Conservation (phyloP, 2,329 filamentous ascomycete species). For the Pseudogymnoascus sp. region DNA sequence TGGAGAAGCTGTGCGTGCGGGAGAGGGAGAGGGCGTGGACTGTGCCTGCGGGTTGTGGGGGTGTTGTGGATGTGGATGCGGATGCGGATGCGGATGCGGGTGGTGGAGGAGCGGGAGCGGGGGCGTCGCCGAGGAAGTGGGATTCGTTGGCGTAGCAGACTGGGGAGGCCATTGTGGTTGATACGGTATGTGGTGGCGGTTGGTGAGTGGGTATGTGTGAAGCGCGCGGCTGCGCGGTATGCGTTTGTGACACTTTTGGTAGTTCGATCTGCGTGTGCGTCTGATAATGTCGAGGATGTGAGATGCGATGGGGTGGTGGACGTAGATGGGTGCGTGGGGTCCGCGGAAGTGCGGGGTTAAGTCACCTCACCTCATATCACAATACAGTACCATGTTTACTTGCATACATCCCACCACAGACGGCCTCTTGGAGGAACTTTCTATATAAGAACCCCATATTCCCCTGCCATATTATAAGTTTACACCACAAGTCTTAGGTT, state of each 20-base stretch:
- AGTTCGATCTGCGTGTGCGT: background rate
- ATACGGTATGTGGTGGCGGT: background rate
- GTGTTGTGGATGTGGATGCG: background rate
- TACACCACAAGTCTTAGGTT: too few species aligned
- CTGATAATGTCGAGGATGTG: background rate
- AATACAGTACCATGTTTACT: too few species aligned
- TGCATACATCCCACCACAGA: too few species aligned
- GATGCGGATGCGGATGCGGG: background rate
- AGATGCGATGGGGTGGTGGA: background rate
- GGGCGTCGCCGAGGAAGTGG: background rate
- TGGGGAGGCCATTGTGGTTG: background rate
- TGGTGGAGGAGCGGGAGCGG: background rate
- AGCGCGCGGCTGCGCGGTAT: background rate
- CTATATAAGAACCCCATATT: too few species aligned
- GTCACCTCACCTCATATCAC: too few species aligned
- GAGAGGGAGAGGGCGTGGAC: constrained; percentile 15
- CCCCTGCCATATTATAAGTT: too few species aligned
- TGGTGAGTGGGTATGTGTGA: background rate
- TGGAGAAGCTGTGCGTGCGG: constrained; percentile 15
- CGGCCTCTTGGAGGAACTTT: too few species aligned
- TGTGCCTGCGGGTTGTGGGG: background rate
- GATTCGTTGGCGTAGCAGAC: constrained; percentile 5
- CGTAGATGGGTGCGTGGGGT: background rate
- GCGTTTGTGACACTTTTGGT: background rate
- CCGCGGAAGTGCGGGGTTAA: background rate